Evolutionary conservation across 2,329 filamentous ascomycete genomes (phyloP).

Genomic region (Verruconis gallopava): DNA sequence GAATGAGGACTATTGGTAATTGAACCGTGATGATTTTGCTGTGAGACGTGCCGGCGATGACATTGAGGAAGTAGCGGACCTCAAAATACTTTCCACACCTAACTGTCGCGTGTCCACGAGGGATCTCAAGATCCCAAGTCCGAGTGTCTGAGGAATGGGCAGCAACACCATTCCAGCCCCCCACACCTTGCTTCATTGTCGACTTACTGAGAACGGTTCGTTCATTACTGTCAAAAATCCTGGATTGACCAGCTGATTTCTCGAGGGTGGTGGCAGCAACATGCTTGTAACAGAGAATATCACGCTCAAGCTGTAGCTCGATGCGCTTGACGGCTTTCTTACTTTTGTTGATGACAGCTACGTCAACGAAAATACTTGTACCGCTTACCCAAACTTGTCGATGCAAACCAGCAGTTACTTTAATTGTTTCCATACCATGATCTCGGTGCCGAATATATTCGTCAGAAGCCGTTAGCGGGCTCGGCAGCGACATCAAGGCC

Average conservation of each 20-base stretch:
- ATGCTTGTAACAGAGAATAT: slow-evolving; percentile 39
- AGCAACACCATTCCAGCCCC: slow-evolving; percentile 35
- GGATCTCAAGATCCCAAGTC: slow-evolving; percentile 37
- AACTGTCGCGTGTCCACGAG: slow-evolving; percentile 38
- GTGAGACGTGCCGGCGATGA: slow-evolving; percentile 32
- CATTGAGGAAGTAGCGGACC: slow-evolving; percentile 42
- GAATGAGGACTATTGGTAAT: slow-evolving; percentile 42
- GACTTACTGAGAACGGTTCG: slow-evolving; percentile 32
- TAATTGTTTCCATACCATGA: slow-evolving; percentile 30
- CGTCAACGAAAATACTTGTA: slow-evolving; percentile 40
- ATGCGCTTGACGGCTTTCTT: slow-evolving; percentile 37
- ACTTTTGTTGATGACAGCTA: slow-evolving; percentile 38
- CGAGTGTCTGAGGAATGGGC: slow-evolving; percentile 33
- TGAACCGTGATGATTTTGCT: slow-evolving; percentile 40
- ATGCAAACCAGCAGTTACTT: slow-evolving; percentile 40
- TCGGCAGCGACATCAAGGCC: slow-evolving; percentile 39
- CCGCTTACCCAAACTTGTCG: slow-evolving; percentile 47
- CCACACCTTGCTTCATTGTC: slow-evolving; percentile 28
- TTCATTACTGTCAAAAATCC: slow-evolving; percentile 40
- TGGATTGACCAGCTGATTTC: slow-evolving; percentile 36
- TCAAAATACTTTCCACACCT: slow-evolving; percentile 44
- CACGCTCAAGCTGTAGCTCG: slow-evolving; percentile 39
- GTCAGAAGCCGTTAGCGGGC: slow-evolving; percentile 37
- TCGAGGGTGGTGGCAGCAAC: slow-evolving; percentile 36
- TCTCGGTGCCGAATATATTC: slow-evolving; percentile 31